Base-by-base conservation (phyloP, 306 rosid species). In the Vigna mungo region DNA sequence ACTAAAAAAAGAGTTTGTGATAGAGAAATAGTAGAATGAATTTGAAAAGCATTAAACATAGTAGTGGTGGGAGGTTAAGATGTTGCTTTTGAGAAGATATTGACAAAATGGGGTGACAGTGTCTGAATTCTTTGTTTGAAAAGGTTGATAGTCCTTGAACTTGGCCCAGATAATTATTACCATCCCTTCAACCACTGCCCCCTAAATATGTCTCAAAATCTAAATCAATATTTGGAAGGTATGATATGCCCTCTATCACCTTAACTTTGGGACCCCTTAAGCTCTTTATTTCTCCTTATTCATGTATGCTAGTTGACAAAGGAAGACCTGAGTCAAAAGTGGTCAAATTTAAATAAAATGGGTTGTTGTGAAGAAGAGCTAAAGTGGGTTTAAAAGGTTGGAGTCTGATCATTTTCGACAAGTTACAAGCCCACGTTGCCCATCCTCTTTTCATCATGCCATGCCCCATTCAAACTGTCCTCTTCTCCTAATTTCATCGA, bases 71-170 rank as follows among this genome's bases (percentile, higher is more conserved):
- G 21, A 70, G 37, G 20, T 62, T 53, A 71, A 13, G 18, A 64
- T 44, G 43, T 53, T 44, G 48, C 32, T 71, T 60, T 49, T 49
- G 55, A 21, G 47, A 55, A 55, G 15, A 55, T 55, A 55, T 13
- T 46, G 48, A 43, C 79, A 54, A 72, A 80, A 64, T 14, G 23
- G 30, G 74, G 74, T 52, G 63, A 63, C 37, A 37, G 9, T 63
- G 46, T 20, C 72, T 51, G 41, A 80, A 21, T 51, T 80, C 25
- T 64, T 51, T 25, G 2, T 25, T 47, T 54, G 11, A 46, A 56
- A 84, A 81, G 64, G 20, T 71, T 34, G 69, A 63, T n/a, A 51
- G 73, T 80, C 86, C 86, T 86, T 88, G 88, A 88, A 88, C 91
- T 88, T 86, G 88, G 80, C 89, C 89, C 49, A 61, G 23, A 68